Percentiles rank a stretch among this genome's conserved stretches.
phyloP scores from a whole-genome alignment of 805 yeast species.

The Candida montana region DNA sequence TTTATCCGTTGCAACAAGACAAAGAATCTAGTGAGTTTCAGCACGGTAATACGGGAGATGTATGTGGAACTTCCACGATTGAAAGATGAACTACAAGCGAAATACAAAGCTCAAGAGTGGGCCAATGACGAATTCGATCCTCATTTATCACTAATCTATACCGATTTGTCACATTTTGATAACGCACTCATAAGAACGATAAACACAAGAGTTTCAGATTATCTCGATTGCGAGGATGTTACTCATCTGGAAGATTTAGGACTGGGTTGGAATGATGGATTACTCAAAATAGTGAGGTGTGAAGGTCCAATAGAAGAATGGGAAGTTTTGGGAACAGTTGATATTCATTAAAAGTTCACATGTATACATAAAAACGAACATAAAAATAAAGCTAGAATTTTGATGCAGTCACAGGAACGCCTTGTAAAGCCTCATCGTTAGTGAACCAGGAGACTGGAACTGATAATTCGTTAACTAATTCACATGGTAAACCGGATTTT shows the following conservation, averaged over 20 bases:
- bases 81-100: conserved; percentile 27
- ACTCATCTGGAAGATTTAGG: conserved; percentile 21
- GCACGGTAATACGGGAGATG: conserved; percentile 47
- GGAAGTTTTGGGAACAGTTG: conserved; percentile 51
- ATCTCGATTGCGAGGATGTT: conserved; percentile 35
- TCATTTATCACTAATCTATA: conserved; percentile 67
- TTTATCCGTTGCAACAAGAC: conserved; percentile 18
- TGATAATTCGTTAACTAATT: conserved; percentile 58
- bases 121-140: conserved; percentile 55
- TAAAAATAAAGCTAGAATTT: conserved; percentile 14
- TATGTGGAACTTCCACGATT: conserved; percentile 42
- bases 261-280: conserved; percentile 60
- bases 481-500: conserved; percentile 56
- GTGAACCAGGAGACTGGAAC: conserved; percentile 77
- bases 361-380: no score
- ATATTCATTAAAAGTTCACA: conserved; percentile 21
- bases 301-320: conserved; percentile 70
- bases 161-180: conserved; percentile 59
- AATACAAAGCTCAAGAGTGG: conserved; percentile 52
- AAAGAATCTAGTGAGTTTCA: conserved; percentile 29
- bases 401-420: conserved; percentile 36
- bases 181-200: conserved; percentile 61
- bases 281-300: conserved; percentile 57
- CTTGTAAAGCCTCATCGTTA: conserved; percentile 67
- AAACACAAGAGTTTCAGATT: conserved; percentile 60